Percentiles rank a stretch among this genome's conserved stretches.
Conservation (phyloP, 805 yeast species). For the Phaffomyces thermotolerans region DNA sequence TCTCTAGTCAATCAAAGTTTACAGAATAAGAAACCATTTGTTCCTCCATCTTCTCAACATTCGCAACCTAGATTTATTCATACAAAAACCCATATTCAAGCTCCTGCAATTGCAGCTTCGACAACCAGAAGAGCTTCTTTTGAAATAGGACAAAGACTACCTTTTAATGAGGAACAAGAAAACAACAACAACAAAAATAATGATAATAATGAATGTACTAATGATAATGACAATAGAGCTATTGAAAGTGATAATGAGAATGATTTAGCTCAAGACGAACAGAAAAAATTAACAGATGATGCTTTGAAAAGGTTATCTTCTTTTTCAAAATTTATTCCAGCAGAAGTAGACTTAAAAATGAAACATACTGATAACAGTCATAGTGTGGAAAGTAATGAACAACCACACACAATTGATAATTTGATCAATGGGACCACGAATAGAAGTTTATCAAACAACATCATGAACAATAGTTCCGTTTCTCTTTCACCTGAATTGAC, state of each 20-base stretch:
- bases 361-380: slow-evolving; percentile 3
- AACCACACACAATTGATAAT: not conserved
- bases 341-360: slow-evolving; percentile 20
- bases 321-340: slow-evolving; percentile 23
- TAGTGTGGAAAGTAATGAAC: slow-evolving; percentile 4
- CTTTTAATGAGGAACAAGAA: slow-evolving; percentile 28
- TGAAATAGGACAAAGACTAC: slow-evolving; percentile 27
- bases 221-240: slow-evolving; percentile 5
- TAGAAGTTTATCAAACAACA: not conserved
- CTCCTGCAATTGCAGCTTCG: slow-evolving; percentile 33
- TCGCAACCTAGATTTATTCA: slow-evolving; percentile 22
- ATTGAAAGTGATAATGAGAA: slow-evolving; percentile 23
- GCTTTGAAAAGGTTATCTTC: slow-evolving; percentile 31
- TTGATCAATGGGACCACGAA: not conserved
- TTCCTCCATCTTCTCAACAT: slow-evolving; percentile 10
- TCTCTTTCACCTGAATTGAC: slow-evolving; percentile 7
- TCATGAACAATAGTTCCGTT: too few species aligned
- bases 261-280: slow-evolving; percentile 24
- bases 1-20: slow-evolving; percentile 30
- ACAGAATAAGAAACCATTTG: slow-evolving; percentile 9
- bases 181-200: not conserved
- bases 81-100: slow-evolving; percentile 32
- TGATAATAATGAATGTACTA: slow-evolving; percentile 10
- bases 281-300: slow-evolving; percentile 30
- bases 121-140: slow-evolving; percentile 26